A percentile compares a stretch with the other conserved stretches of the same genome.
These are phyloP conservation scores for Xylaria sp. DNA, from an alignment of 495 filamentous ascomycete species.

Conservation along the genomic window DNA sequence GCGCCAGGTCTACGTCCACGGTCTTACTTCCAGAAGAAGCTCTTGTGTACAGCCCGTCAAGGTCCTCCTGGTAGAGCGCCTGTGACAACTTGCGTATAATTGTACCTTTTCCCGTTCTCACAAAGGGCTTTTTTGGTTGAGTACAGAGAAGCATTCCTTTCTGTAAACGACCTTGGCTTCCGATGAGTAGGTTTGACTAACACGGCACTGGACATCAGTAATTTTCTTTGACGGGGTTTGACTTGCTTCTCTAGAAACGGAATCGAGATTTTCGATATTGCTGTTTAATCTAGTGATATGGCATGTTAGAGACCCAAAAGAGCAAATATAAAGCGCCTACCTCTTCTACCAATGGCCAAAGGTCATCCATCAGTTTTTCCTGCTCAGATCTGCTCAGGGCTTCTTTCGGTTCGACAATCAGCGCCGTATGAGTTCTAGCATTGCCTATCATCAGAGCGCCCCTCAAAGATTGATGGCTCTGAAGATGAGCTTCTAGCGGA, in stretches of 20 bases:
- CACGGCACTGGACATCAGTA: neutral
- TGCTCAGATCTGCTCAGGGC: neutral
- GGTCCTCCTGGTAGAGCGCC: neutral
- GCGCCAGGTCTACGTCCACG: conserved; percentile 39
- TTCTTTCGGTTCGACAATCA: conserved; percentile 52
- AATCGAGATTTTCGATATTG: too few relatives aligned
- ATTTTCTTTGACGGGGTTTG: too few relatives aligned
- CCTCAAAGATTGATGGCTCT: conserved; percentile 44
- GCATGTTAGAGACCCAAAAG: too few relatives aligned
- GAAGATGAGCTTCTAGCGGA: conserved; percentile 50
- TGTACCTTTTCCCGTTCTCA: neutral
- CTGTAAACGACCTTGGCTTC: neutral
- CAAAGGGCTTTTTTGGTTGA: neutral
- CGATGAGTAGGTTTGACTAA: neutral
- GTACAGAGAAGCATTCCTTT: neutral
- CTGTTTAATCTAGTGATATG: too few relatives aligned
- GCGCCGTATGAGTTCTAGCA: conserved; percentile 48
- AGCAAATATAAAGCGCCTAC: too few relatives aligned
- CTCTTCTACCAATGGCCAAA: conserved; percentile 31
- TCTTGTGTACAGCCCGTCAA: neutral
- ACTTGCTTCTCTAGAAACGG: too few relatives aligned
- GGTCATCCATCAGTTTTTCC: neutral
- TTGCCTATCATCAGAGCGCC: conserved; percentile 54
- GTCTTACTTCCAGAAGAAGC: conserved; percentile 45
- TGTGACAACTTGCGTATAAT: conserved; percentile 4